Base-by-base conservation (phyloP, 345 rosid genomes). In the Fremontodendron californicum region DNA sequence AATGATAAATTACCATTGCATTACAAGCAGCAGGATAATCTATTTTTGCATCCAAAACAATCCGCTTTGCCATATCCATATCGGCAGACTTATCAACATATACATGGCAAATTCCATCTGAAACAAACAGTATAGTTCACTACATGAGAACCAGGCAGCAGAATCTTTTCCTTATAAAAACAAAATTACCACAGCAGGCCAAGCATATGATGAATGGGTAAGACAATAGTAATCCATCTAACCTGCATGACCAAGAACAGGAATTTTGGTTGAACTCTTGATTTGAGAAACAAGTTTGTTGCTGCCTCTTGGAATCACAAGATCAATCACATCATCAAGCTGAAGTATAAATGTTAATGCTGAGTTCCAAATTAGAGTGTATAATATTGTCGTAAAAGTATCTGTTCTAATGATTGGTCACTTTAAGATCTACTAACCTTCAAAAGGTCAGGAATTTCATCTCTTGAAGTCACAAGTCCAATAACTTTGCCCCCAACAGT, bases 281-380 rank as follows among this genome's bases (percentile, higher is more conserved):
- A 96, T 94, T 82, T 91, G 88, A 78, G 97, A 85, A 82, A 96
- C 98, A 79, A 94, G 97, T 82, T 86, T 88, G 78, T 90, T 94
- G 90, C 99, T 94, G 75, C 99, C 99, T 87, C 99, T 92, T 77
- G 99, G 97, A 82, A 96, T 96, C 80, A 96, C 98, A 64, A 96
- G 99, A 84, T 96, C 98, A 39, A 96, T 94, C 64, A 92, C 98
- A 80, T 96, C 98, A 87, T 96, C 99, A 78, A 94, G 97, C 99
- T 96, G 95, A 67, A 65, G 66, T 73, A 85, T 16, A 84, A 71
- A 81, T 57, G 66, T 48, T 71, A 81, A 83, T 29, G 54, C 55
- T 52, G 70, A 64, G 82, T 71, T 81, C 23, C 35, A 46, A 70
- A 37, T 71, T 77, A 39, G 57, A 62, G 37, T 43, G 16, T 37